Evolutionary conservation across 805 yeast species (phyloP).

Genomic region (Ogataea trehalophila): DNA sequence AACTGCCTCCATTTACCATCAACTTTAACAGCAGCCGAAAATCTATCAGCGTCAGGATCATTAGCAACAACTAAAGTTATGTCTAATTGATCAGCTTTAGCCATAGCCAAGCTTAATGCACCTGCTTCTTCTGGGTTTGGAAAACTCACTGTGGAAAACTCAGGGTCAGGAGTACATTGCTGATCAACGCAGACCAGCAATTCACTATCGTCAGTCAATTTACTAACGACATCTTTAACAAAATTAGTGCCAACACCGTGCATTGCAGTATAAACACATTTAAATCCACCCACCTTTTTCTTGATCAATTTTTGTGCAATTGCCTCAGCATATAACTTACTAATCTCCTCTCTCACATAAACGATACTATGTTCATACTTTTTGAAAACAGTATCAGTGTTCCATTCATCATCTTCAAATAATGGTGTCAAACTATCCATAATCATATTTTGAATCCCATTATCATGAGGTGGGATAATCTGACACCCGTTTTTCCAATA

Average conservation of each 20-base stretch:
- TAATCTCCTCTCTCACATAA: conserved; percentile 38
- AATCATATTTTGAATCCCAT: conserved; percentile 62
- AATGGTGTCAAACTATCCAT: conserved; percentile 58
- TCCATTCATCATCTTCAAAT: conserved; percentile 35
- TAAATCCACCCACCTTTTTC: conserved; percentile 28
- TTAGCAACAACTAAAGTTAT: conserved; percentile 69
- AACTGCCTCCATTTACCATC: conserved; percentile 64
- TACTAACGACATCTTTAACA: conserved; percentile 38
- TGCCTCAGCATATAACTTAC: conserved; percentile 36
- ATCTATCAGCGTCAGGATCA: conserved; percentile 97
- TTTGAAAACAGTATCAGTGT: conserved; percentile 27
- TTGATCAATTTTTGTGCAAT: conserved; percentile 31
- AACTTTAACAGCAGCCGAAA: conserved; percentile 68
- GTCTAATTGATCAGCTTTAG: conserved; percentile 46
- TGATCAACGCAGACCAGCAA: conserved; percentile 43
- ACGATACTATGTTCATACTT: conserved; percentile 25
- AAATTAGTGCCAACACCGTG: conserved; percentile 87
- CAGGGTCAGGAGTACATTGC: conserved; percentile 78
- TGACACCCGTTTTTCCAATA: conserved; percentile 94
- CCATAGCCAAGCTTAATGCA: conserved; percentile 71
- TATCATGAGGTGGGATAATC: conserved; percentile 89
- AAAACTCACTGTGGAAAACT: conserved; percentile 77
- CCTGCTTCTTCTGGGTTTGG: conserved; percentile 98
- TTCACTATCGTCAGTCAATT: conserved; percentile 32
- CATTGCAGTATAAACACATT: conserved; percentile 86